Base-by-base conservation (phyloP, 2,329 filamentous ascomycete species). In the Alternaria burnsii region DNA sequence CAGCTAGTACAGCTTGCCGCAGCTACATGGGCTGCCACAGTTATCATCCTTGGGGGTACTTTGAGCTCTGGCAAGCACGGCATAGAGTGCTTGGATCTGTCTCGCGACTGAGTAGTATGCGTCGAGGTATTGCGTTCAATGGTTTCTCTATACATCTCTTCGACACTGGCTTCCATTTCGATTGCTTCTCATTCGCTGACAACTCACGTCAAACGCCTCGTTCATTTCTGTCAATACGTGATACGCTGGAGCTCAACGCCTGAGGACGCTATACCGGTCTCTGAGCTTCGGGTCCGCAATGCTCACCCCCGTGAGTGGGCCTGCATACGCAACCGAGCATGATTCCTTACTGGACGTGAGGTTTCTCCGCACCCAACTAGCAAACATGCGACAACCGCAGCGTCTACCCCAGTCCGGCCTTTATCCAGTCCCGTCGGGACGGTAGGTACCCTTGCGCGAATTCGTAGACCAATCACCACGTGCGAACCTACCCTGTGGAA, bases 201-300 rank as follows among this genome's bases (percentile, higher is more conserved):
- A 24, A n/a, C 41, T 36, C 52, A 24, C 41, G 44, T 36, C 46
- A 34, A 14, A 34, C 26, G 28, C 43, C 44, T 47, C 12, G 26
- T 36, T 52, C 52, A 22, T 41, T 47, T 52, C 20, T 28, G 20
- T 46, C 16, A 38, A 18, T 36, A 32, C 34, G 38, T 56, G 58
- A 55, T 61, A 65, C 56, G 58, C 46, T 59, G 55, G 48, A 58
- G 26, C 18, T 61, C 46, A n/a, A 61, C 41, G 42, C 51, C 50
- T 54, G 48, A 36, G 28, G 44, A 41, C 41, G 32, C 59, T 40
- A 54, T 44, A 28, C 10, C 8, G 32, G 18, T 38, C 44, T 57
- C 52, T 55, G 61, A 65, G 51, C 43, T 64, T 63, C 72, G 71
- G 70, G 32, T 73, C 71, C 70, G 70, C 71, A 74, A 58, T 58